Evolutionary conservation across 2,329 filamentous ascomycete species (phyloP), one percentile per base, ranked within the genome.

Genomic region (Rachicladosporium sp.): DNA sequence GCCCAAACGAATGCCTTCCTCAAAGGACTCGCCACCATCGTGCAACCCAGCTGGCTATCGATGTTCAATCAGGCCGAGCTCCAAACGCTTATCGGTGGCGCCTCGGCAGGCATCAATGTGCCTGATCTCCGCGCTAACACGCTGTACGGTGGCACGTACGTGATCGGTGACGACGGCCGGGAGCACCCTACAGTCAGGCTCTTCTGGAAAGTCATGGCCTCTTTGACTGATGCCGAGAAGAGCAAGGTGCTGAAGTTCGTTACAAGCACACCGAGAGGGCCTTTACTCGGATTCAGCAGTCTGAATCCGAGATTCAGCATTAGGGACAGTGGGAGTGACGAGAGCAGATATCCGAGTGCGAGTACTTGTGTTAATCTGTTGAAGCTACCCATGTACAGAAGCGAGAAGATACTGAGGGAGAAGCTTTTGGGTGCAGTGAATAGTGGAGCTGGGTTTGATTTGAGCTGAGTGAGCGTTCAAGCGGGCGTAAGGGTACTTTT

Each of bases 21-120:
- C 6, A 78, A 78, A 41, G 91, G 91, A 0, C 75, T 98, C 1
- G 78, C 82, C 13, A 72, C 80, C 47, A 93, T 98, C 55, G 91
- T 98, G 48, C 81, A 88, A 43, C 88, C 89, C 0, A 76, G 77
- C 3, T 98, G 91, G 91, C 73, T 98, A 4, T 87, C 82, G 52
- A 96, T 98, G 91, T 98, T 98, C 69, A 98, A 98, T 60, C 89
- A 95, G 59, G 77, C 77, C 3, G 91, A 98, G 59, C 73, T 98
- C 4, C 91, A 96, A 63, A 91, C 85, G 1, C 78, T 98, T 4
- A 82, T 98, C 10, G 85, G 87, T 38, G 91, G 91, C 33, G 87
- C 93, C 51, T 45, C 45, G 6, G 80, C 80, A 7, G 79, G 84
- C 45, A 93, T 98, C 43, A 82, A 95, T 53, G 73, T 98, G 29